Evolutionary conservation across 768 basidiomycete genomes (phyloP).

Genomic region (Amanita exitialis): DNA sequence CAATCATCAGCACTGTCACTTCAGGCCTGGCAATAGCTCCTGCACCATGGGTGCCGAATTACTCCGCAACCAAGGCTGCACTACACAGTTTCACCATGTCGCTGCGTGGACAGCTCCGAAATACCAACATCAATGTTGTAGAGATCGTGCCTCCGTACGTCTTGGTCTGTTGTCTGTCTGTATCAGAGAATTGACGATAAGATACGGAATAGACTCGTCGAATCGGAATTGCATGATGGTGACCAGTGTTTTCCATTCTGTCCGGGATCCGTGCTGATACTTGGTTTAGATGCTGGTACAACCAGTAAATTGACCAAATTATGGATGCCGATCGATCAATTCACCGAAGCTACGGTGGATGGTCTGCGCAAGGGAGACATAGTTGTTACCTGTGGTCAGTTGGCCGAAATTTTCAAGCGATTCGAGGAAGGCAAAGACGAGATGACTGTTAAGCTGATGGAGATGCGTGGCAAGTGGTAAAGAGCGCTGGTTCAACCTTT

Average conservation of each 20-base stretch:
- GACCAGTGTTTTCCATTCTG: neutral
- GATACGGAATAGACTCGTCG: neutral
- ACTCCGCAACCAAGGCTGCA: constrained; percentile 50
- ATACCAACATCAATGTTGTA: constrained; percentile 40
- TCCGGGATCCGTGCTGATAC: neutral
- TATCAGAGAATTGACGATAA: neutral
- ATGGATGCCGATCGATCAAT: constrained; percentile 7
- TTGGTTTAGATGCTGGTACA: neutral
- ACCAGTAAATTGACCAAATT: neutral
- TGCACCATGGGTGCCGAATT: constrained; percentile 30
- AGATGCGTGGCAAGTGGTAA: neutral
- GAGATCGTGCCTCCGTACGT: constrained; percentile 53
- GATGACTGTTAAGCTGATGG: neutral
- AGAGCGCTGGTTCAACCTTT: too few species aligned
- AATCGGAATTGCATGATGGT: constrained; percentile 7
- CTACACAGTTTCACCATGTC: constrained; percentile 41
- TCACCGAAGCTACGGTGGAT: neutral
- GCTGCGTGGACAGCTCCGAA: constrained; percentile 33
- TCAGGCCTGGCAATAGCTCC: constrained; percentile 43
- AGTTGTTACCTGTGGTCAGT: neutral
- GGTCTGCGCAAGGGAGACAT: constrained; percentile 1
- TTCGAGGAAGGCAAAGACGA: constrained; percentile 5
- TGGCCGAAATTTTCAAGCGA: neutral
- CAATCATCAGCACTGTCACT: constrained; percentile 40
- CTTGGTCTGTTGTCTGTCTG: neutral